phyloP scores from a whole-genome alignment of 371 early-diverging fungal species.

The Dichotomocladium elegans region DNA sequence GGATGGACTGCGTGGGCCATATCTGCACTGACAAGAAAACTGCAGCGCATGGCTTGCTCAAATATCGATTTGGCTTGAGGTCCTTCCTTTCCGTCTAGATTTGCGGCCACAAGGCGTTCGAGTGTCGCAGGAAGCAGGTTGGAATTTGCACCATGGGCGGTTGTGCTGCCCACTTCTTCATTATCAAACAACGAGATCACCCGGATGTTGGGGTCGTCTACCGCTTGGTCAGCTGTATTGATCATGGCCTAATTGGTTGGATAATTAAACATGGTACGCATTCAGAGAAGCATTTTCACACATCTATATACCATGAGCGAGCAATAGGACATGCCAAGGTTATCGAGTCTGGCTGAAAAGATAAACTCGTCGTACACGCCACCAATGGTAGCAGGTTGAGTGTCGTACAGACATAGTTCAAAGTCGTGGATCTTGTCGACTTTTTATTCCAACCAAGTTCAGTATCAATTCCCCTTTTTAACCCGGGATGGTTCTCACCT shows the following conservation, averaged over 20 bases:
- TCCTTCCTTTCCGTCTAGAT: constrained; percentile 17
- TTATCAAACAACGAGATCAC: constrained; percentile 96
- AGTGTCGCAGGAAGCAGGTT: constrained; percentile 77
- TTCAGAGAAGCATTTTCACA: constrained; percentile 44
- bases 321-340: constrained; percentile 92
- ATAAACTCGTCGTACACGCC: constrained; percentile 92
- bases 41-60: constrained; percentile 82
- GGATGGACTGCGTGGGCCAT: constrained; percentile 96
- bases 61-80: constrained; percentile 58
- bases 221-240: no score
- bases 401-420: constrained; percentile 90
- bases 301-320: constrained; percentile 60
- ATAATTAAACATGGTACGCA: no score
- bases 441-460: constrained; percentile 3
- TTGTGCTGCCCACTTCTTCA: constrained; percentile 95
- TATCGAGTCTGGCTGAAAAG: constrained; percentile 91
- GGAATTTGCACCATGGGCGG: constrained; percentile 95
- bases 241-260: no score
- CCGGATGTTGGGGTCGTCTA: constrained; percentile 74
- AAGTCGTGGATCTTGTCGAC: constrained; percentile 84
- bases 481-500: constrained; percentile 30
- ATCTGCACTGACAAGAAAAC: constrained; percentile 87
- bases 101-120: constrained; percentile 52
- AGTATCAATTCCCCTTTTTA: neutral
- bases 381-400: constrained; percentile 70